Evolutionary conservation across 305 asterid species (phyloP).

Genomic region (Fraxinus paxiana): DNA sequence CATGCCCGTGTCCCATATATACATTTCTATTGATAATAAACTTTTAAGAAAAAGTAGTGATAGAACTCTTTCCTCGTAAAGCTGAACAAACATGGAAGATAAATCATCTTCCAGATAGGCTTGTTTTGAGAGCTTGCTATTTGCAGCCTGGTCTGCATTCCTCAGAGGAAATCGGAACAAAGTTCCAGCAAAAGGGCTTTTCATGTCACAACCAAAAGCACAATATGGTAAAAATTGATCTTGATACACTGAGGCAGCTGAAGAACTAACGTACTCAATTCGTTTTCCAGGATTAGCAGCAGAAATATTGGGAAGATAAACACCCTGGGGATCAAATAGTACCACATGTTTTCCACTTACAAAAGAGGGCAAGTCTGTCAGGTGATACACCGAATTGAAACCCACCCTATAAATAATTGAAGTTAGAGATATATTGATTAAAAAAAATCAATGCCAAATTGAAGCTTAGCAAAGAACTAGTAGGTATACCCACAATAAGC

Average conservation of each 20-base stretch:
- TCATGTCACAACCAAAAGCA: slow-evolving; percentile 96
- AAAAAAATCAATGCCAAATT: slow-evolving; percentile 2
- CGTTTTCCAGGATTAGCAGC: slow-evolving; percentile 94
- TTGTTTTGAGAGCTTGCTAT: slow-evolving; percentile 91
- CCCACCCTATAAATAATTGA: slow-evolving; percentile 73
- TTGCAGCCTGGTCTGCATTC: slow-evolving; percentile 76
- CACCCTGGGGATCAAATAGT: slow-evolving; percentile 94
- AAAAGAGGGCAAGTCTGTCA: slow-evolving; percentile 94
- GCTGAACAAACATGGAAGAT: slow-evolving; percentile 71
- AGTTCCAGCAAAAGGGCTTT: slow-evolving; percentile 79
- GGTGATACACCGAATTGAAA: slow-evolving; percentile 96
- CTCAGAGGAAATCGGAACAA: slow-evolving; percentile 98
- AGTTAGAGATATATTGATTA: slow-evolving; percentile 30
- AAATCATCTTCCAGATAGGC: slow-evolving; percentile 80
- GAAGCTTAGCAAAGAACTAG: slow-evolving; percentile 20
- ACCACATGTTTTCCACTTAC: slow-evolving; percentile 92
- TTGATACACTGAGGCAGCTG: slow-evolving; percentile 70
- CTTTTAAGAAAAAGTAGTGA: slow-evolving; percentile 81
- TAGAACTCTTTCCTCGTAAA: slow-evolving; percentile 80
- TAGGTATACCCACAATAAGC: background rate
- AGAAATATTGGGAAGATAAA: slow-evolving; percentile 81
- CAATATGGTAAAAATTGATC: slow-evolving; percentile 92
- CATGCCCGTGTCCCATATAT: slow-evolving; percentile 77
- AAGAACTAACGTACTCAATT: slow-evolving; percentile 78
- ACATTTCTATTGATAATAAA: slow-evolving; percentile 73